Percentiles rank a stretch among this genome's conserved stretches.
These are phyloP conservation scores for Komagataella pastoris DNA, from an alignment of 805 yeast genomes.

Conservation along the genomic window DNA sequence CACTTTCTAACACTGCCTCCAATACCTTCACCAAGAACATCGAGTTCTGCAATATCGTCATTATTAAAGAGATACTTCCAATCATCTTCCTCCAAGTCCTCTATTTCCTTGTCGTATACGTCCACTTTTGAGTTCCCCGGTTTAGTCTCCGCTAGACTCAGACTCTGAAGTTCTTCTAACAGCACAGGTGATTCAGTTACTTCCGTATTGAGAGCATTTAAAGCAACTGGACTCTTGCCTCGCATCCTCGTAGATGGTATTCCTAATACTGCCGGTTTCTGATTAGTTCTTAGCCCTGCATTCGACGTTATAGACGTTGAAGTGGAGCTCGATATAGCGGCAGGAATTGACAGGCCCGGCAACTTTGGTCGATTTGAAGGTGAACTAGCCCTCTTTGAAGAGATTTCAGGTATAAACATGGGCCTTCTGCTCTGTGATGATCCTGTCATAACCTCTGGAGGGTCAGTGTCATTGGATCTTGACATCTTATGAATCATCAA, in stretches of 20 bases:
- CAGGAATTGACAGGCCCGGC: neutral
- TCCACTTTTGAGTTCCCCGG: neutral
- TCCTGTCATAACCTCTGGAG: neutral
- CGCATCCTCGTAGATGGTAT: neutral
- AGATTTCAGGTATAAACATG: neutral
- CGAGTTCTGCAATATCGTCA: slow-evolving; percentile 53
- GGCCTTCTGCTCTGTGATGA: neutral
- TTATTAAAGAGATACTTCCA: slow-evolving; percentile 55
- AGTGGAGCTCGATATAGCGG: neutral
- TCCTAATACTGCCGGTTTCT: neutral
- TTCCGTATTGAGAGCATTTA: neutral
- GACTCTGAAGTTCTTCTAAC: neutral
- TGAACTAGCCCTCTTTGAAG: neutral
- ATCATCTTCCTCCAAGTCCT: slow-evolving; percentile 53
- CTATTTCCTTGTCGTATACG: slow-evolving; percentile 20
- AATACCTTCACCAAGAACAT: slow-evolving; percentile 82
- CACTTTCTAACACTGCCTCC: slow-evolving; percentile 89
- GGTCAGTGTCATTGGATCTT: neutral
- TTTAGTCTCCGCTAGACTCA: neutral
- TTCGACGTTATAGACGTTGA: neutral
- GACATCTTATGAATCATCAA: neutral
- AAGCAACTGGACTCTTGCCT: neutral
- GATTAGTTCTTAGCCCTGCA: neutral
- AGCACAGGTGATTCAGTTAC: slow-evolving; percentile 2
- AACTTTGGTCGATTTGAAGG: neutral